Evolutionary conservation across 345 rosid species (phyloP).

Genomic region (Clarkia xantiana): DNA sequence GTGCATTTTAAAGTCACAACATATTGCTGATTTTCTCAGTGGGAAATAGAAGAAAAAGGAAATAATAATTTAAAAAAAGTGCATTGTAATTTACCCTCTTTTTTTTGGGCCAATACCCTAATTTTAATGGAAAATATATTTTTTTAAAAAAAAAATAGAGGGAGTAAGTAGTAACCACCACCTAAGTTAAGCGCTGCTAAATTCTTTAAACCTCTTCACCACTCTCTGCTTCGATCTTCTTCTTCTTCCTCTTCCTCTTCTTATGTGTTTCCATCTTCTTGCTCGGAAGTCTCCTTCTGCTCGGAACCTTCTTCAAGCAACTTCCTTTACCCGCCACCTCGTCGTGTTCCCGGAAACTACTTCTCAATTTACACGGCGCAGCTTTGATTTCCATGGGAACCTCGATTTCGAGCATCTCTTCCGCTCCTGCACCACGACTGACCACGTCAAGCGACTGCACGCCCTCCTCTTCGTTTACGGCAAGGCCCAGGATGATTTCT

Average conservation of each 20-base stretch:
- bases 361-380: neutral
- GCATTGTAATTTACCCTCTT: no score
- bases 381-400: neutral
- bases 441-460: constrained; percentile 11
- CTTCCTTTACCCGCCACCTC: neutral
- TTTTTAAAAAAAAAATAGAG: no score
- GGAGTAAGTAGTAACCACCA: no score
- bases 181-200: no score
- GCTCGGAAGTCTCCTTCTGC: neutral
- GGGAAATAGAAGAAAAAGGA: no score
- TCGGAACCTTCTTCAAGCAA: neutral
- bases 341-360: neutral
- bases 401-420: constrained; percentile 8
- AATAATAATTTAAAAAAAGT: no score
- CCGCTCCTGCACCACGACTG: constrained; percentile 7
- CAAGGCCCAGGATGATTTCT: constrained; percentile 4
- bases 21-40: no score
- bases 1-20: no score
- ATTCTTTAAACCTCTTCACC: no score
- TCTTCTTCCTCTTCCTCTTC: neutral
- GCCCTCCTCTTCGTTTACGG: constrained; percentile 12
- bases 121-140: no score
- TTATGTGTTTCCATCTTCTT: constrained; percentile 2
- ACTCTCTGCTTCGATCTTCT: no score
- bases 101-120: no score